Base-by-base conservation (phyloP, 306 rosid genomes). In the Cucurbita pepo region DNA sequence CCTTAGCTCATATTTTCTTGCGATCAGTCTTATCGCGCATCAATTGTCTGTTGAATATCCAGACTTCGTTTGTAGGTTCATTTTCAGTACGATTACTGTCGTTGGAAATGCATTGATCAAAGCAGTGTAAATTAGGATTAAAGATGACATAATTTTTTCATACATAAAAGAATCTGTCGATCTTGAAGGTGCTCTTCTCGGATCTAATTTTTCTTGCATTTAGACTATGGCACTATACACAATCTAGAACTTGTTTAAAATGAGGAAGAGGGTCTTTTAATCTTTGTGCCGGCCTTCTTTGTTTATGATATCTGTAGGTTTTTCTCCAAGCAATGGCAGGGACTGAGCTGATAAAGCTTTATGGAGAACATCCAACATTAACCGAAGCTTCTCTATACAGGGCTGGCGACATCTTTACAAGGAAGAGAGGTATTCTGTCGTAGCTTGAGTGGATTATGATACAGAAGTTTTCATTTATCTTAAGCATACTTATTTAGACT, bases 281-380 rank as follows among this genome's bases (percentile, higher is more conserved):
- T 78, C 37, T 75, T 71, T 51, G 79, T 52, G 51, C 55, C 54
- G 69, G 41, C 9, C 53, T 38, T 63, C 47, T 38, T 48, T 69
- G 47, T 58, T 75, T 76, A 51, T 43, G 15, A 65, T 62, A 65
- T 76, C 34, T 79, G 70, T 85, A 91, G 99, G 99, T 88, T 82
- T 94, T 94, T 82, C 87, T 94, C 80, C 91, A 91, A 84, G 99
- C 97, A 74, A 94, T 94, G 97, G 97, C 97, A 53, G 92, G 89
- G 85, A 89, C 95, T 44, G 99, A 97, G 67, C 96, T 88, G 79
- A 76, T 94, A 73, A 86, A 94, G 85, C 83, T 94, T 51, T 86
- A 91, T 34, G 97, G 99, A 59, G 95, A 94, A 73, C 69, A 79
- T 16, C 97, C 99, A 64, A 91, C 99, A 37, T 75, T 91, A 75